Evolutionary conservation across 192 early-diverging fungal genomes (phyloP), one percentile per base, ranked within the genome.

Genomic region (Coemansia sp.): DNA sequence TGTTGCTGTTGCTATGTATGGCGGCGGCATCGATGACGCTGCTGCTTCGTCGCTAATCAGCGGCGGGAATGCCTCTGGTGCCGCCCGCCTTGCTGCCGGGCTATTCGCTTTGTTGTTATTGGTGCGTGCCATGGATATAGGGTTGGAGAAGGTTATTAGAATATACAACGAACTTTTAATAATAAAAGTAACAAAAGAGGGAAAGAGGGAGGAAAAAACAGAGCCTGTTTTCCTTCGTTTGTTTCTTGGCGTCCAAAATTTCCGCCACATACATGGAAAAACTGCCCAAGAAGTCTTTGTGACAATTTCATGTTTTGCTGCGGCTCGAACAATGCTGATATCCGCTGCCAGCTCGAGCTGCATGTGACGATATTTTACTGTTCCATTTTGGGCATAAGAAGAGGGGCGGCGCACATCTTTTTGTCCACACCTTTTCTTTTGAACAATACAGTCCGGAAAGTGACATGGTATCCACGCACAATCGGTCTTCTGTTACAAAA

Each of bases 21-120:
- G 38, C 34, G 68, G 68, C 27, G 60, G 60, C 22, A 30, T 36
- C 34, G 34, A 36, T 5, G 34, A 36, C 5, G 23, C 22, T 48
- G 22, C 23, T 48, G 45, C 20, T 1, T 23, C 41, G 38, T 61
- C 67, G 4, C 48, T 41, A 37, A 20, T 61, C 25, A 77, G 61
- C 23, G 60, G 59, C 7, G 74, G 74, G 14, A 77, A 77, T 61
- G 70, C 33, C 52, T 66, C 68, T 0, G 58, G 45, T 34, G 36
- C n/a, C n/a, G n/a, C n/a, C n/a, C n/a, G 37, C 50, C 34, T 22
- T 20, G 22, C 13, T 53, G 25, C 4, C 9, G 15, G 30, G 14
- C 48, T 33, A 25, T 37, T 47, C 42, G 30, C 22, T 14, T 55
- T 20, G 45, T 25, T 48, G 15, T 29, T n/a, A 6, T 50, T 55